Evolutionary conservation across 2,329 filamentous ascomycete species (phyloP), one percentile per base, ranked within the genome.

Genomic region (Purpureocillium lavendulum): DNA sequence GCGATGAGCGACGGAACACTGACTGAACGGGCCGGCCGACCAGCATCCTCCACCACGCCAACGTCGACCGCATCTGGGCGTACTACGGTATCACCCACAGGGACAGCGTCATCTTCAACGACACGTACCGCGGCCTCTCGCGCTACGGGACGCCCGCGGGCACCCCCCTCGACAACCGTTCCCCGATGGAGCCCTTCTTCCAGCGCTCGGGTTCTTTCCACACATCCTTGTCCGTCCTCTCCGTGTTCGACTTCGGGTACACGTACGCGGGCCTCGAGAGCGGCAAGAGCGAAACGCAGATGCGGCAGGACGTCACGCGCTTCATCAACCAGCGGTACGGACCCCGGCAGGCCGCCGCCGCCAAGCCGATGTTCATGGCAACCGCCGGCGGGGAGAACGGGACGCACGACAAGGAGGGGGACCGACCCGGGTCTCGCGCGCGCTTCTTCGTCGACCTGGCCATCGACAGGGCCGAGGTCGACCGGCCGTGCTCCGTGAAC

Each of bases 51-150:
- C 69, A 71, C 43, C 70, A 71, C 59, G 58, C 67, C 51, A 77
- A 84, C 49, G 69, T 84, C 39, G 78, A 84, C 50, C 72, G 80
- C 31, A 64, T 84, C 30, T 81, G 79, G 59, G 69, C 75, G n/a
- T 66, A 71, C 48, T 75, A 65, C 65, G 61, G 71, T 49, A 62
- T 60, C 21, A 62, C 73, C 37, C 49, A 54, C 41, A 64, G 64
- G 16, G 43, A 50, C 34, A 47, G 59, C 43, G 45, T 51, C 39
- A 52, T 62, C 24, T 65, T 68, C 49, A 49, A 41, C 26, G 47
- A 45, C 35, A 54, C 60, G 6, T 67, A 67, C 47, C 32, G 15
- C 2, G 59, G 58, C 24, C 44, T 49, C 5, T 50, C 60, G 4
- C 54, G 57, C 21, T 77, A 59, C 48, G 65, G 57, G 33, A 69